A percentile compares a stretch with the other conserved stretches of the same genome.
These are phyloP conservation scores for Styphnolobium japonicum DNA, from an alignment of 306 rosid species.

Conservation along the genomic window DNA sequence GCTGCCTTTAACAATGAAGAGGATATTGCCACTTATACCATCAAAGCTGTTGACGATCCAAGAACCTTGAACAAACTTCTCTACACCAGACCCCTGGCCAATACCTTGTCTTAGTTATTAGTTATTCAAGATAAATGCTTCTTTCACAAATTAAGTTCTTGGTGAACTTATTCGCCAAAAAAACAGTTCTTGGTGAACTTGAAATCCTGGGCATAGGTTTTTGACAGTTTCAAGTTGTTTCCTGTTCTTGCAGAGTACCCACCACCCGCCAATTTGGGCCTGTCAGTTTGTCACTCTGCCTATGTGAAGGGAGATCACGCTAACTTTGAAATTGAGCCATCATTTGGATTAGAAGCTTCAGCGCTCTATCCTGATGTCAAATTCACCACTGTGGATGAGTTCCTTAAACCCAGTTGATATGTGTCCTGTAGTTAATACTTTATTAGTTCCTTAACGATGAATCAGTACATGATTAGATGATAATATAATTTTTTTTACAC, in stretches of 20 bases:
- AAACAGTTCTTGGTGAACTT: too few species aligned
- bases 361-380: conserved; percentile 63
- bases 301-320: conserved; percentile 53
- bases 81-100: conserved; percentile 29
- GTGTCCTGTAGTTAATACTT: not conserved
- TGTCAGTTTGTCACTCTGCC: conserved; percentile 40
- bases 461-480: too few species aligned
- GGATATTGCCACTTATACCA: conserved; percentile 37
- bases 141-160: not conserved
- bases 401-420: conserved; percentile 9
- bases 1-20: conserved; percentile 42
- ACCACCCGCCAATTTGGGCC: conserved; percentile 16
- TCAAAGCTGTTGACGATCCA: conserved; percentile 42
- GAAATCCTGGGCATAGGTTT: not conserved
- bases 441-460: too few species aligned
- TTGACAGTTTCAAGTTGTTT: not conserved
- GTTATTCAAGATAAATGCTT: not conserved
- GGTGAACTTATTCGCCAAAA: too few species aligned
- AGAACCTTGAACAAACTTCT: conserved; percentile 47
- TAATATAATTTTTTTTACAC: too few species aligned
- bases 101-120: conserved; percentile 25
- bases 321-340: conserved; percentile 57
- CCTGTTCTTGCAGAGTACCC: conserved; percentile 36
- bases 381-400: conserved; percentile 55
- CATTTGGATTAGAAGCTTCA: conserved; percentile 62